A percentile compares a stretch with the other conserved stretches of the same genome.
Conservation (phyloP, 345 rosid genomes). For the Salix caprea region DNA sequence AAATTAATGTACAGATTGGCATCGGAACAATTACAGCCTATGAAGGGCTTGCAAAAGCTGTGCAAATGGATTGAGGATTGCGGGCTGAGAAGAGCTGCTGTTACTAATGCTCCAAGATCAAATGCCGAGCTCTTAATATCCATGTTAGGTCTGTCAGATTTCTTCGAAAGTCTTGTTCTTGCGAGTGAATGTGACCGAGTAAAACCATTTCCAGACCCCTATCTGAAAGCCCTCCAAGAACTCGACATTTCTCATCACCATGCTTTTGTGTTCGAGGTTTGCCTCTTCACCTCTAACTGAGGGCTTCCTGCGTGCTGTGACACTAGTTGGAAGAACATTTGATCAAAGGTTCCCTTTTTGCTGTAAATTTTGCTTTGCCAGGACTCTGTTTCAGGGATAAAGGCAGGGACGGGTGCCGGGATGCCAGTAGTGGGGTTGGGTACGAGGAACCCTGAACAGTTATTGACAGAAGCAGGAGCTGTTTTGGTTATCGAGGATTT, state of each 20-base stretch:
- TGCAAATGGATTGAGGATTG: constrained; percentile 78
- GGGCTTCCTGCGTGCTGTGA: neutral
- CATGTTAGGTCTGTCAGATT: constrained; percentile 65
- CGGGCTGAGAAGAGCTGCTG: constrained; percentile 86
- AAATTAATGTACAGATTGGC: constrained; percentile 48
- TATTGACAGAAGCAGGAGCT: constrained; percentile 67
- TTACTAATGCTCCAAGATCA: constrained; percentile 79
- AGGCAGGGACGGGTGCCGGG: constrained; percentile 94
- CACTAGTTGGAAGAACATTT: neutral
- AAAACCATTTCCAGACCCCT: constrained; percentile 83
- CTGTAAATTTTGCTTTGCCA: constrained; percentile 2
- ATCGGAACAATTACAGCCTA: constrained; percentile 48
- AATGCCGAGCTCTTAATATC: constrained; percentile 82
- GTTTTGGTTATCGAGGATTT: constrained; percentile 65
- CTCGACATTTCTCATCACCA: constrained; percentile 84
- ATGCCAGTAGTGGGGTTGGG: constrained; percentile 74
- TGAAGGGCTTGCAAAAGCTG: constrained; percentile 60
- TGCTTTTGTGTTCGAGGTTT: constrained; percentile 68
- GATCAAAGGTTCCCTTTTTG: neutral
- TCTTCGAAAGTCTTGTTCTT: constrained; percentile 64
- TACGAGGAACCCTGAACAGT: constrained; percentile 64
- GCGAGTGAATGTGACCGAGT: constrained; percentile 74
- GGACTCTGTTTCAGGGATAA: constrained; percentile 88
- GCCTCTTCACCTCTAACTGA: neutral
- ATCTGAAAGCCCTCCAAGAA: constrained; percentile 69